These are phyloP conservation scores for Aristolochia contorta DNA, from an alignment of 164 flowering plant genomes.

Conservation along the genomic window DNA sequence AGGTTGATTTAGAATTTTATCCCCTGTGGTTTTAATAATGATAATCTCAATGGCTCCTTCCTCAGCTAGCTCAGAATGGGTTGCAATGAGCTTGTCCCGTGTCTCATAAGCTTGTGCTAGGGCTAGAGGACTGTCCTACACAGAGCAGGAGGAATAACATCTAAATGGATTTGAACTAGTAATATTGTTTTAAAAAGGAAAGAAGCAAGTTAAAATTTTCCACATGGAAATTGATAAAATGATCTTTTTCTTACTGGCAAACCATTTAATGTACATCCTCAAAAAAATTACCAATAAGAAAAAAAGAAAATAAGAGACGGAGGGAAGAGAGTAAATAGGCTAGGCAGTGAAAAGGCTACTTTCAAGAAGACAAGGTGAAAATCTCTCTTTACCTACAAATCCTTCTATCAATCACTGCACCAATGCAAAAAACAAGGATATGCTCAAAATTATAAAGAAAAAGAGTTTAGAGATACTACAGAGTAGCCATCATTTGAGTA, in stretches of 20 bases:
- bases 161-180: neutral
- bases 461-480: too few relatives aligned
- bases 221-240: neutral
- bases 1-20: constrained; percentile 77
- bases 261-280: neutral
- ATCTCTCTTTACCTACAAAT: too few relatives aligned
- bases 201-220: neutral
- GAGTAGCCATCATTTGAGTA: too few relatives aligned
- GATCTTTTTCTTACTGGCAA: too few relatives aligned
- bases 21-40: constrained; percentile 91
- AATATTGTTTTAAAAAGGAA: neutral
- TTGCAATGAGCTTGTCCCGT: constrained; percentile 59
- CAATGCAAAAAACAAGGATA: too few relatives aligned
- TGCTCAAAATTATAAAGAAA: too few relatives aligned
- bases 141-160: constrained; percentile 16
- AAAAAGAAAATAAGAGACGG: neutral
- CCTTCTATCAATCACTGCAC: too few relatives aligned
- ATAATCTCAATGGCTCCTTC: constrained; percentile 90
- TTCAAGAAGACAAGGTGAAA: neutral
- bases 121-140: constrained; percentile 89
- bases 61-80: constrained; percentile 72
- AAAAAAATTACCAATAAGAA: neutral
- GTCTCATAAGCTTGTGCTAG: constrained; percentile 98
- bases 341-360: neutral
- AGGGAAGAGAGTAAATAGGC: neutral